phyloP scores from a whole-genome alignment of 2,329 filamentous ascomycete genomes.

The Sporothrix mexicana region DNA sequence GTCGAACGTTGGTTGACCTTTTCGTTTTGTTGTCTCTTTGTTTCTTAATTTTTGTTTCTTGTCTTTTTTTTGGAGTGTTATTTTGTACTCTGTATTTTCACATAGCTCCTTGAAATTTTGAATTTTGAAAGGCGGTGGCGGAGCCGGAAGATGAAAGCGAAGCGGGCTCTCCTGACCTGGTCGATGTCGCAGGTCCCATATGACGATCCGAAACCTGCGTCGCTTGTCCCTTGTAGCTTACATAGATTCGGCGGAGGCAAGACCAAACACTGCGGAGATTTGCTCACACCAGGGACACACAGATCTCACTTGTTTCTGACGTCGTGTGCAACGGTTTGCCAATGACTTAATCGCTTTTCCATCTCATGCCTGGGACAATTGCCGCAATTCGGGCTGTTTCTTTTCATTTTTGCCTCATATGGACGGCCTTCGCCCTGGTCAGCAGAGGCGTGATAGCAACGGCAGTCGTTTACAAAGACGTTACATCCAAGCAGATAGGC shows the following conservation, averaged over 20 bases:
- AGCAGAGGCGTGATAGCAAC: neutral
- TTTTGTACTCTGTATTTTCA: no score
- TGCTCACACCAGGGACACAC: neutral
- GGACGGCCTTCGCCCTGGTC: neutral
- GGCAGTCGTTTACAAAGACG: neutral
- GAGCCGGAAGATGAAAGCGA: constrained; percentile 6
- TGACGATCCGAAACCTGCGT: neutral
- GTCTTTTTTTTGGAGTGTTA: neutral
- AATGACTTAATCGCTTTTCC: neutral
- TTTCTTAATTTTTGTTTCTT: neutral
- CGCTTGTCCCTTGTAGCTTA: no score
- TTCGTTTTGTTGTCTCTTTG: neutral
- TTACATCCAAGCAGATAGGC: neutral
- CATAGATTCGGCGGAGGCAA: no score
- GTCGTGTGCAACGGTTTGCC: no score
- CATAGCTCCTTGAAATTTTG: neutral
- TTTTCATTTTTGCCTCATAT: neutral
- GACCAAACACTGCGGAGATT: constrained; percentile 5
- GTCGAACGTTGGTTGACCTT: neutral
- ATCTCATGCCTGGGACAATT: neutral
- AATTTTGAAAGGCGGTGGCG: neutral
- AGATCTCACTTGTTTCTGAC: no score
- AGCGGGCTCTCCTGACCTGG: neutral
- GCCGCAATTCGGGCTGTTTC: neutral
- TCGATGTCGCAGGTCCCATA: constrained; percentile 4